These are phyloP conservation scores for Byssochlamys sp. DNA, from an alignment of 2,329 filamentous ascomycete species.

Conservation along the genomic window DNA sequence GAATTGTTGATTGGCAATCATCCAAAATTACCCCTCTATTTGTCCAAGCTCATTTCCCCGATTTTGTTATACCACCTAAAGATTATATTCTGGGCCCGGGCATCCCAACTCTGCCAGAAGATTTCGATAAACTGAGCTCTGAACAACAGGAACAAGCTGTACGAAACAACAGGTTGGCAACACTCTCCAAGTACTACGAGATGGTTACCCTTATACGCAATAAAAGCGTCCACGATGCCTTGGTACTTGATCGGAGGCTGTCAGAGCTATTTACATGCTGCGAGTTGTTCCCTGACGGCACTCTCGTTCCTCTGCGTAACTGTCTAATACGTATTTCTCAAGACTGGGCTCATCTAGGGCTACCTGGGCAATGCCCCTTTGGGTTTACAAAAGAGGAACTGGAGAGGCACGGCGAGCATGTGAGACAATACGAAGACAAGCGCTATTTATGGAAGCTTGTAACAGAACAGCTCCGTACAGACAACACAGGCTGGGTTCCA, in stretches of 20 bases:
- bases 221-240: conserved; percentile 10
- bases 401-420: conserved; percentile 9
- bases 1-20: conserved; percentile 20
- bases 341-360: conserved; percentile 8
- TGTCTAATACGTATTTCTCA: conserved; percentile 10
- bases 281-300: conserved; percentile 8
- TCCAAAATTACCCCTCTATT: conserved; percentile 13
- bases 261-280: conserved; percentile 15
- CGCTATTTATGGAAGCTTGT: conserved; percentile 13
- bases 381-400: conserved; percentile 8
- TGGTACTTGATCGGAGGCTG: conserved; percentile 12
- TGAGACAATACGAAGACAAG: conserved; percentile 12
- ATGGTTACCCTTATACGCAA: conserved; percentile 13
- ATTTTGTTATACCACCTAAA: conserved; percentile 12
- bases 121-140: conserved; percentile 8
- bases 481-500: conserved; percentile 14
- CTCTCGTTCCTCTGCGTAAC: conserved; percentile 10
- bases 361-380: conserved; percentile 11
- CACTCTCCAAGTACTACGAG: conserved; percentile 17
- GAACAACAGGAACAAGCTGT: conserved; percentile 7
- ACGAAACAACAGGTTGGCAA: conserved; percentile 5
- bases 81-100: conserved; percentile 9
- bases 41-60: conserved; percentile 13
- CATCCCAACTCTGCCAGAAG: conserved; percentile 9
- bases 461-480: conserved; percentile 14